Conservation (phyloP, 1,284 basidiomycete species). For the Cryptococcus sp. region DNA sequence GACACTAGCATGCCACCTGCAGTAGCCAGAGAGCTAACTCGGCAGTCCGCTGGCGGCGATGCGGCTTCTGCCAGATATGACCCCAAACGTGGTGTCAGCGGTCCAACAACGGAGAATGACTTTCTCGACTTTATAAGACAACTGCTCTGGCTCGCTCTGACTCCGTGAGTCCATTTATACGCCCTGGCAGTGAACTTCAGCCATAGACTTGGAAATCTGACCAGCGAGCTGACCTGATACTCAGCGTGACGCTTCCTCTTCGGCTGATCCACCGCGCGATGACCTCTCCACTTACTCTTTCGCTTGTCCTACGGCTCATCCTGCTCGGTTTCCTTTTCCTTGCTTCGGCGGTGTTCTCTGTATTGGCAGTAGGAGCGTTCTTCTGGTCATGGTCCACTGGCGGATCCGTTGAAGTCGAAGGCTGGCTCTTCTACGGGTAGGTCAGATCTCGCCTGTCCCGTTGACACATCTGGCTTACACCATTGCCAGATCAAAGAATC, state of each 20-base stretch:
- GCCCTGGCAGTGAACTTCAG: too few relatives aligned
- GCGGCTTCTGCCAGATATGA: not conserved
- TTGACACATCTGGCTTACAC: not conserved
- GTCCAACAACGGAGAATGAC: constrained; percentile 21
- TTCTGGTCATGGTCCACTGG: constrained; percentile 52
- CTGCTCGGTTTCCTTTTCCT: constrained; percentile 41
- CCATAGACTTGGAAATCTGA: not conserved
- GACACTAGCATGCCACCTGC: constrained; percentile 9
- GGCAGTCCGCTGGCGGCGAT: constrained; percentile 13
- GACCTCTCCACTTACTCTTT: constrained; percentile 50
- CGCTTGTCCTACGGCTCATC: constrained; percentile 40
- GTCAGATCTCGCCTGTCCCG: constrained; percentile 1
- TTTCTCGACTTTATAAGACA: constrained; percentile 43
- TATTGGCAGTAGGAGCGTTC: constrained; percentile 50
- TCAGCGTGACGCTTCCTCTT: constrained; percentile 44
- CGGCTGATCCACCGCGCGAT: constrained; percentile 35
- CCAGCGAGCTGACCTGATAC: not conserved
- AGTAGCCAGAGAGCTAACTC: constrained; percentile 22
- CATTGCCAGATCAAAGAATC: constrained; percentile 33
- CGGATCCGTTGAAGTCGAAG: constrained; percentile 48
- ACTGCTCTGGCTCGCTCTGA: constrained; percentile 26
- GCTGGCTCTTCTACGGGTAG: constrained; percentile 52
- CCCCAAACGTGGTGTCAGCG: not conserved
- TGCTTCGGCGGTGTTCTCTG: constrained; percentile 40
- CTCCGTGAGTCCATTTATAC: constrained; percentile 36